phyloP scores from a whole-genome alignment of 164 flowering plant genomes.

The Cinnamomum chago region DNA sequence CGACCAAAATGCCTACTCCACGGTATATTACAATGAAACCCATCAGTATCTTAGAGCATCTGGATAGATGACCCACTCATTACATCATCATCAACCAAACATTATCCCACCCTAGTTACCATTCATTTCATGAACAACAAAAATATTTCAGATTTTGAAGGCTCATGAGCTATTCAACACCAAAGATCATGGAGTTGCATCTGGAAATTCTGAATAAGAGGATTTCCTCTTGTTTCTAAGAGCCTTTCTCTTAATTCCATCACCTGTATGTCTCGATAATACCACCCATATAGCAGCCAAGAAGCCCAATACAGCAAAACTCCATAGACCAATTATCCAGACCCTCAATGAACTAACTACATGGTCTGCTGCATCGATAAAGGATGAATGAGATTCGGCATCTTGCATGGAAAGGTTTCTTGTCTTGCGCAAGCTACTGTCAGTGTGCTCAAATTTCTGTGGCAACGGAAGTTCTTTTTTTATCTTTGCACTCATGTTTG shows the following conservation, averaged over 20 bases:
- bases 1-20: neutral
- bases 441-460: slow-evolving; percentile 34
- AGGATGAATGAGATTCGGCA: slow-evolving; percentile 24
- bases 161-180: slow-evolving; percentile 21
- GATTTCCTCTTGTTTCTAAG: slow-evolving; percentile 50
- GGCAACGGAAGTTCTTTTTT: slow-evolving; percentile 21
- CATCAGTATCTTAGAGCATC: neutral
- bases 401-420: slow-evolving; percentile 14
- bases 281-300: slow-evolving; percentile 38
- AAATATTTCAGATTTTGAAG: slow-evolving; percentile 3
- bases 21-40: neutral
- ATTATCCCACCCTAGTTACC: neutral
- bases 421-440: slow-evolving; percentile 5
- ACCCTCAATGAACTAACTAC: slow-evolving; percentile 36
- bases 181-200: slow-evolving; percentile 25
- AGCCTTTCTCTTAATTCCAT: slow-evolving; percentile 38
- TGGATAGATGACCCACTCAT: neutral
- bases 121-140: neutral
- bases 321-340: slow-evolving; percentile 71
- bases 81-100: neutral
- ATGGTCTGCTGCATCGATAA: slow-evolving; percentile 21
- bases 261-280: slow-evolving; percentile 37
- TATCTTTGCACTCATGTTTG: slow-evolving; percentile 17
- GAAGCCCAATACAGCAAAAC: slow-evolving; percentile 53
- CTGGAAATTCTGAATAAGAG: slow-evolving; percentile 42